Evolutionary conservation across 2,329 filamentous ascomycete genomes (phyloP).

Genomic region (Verticillium klebahnii): DNA sequence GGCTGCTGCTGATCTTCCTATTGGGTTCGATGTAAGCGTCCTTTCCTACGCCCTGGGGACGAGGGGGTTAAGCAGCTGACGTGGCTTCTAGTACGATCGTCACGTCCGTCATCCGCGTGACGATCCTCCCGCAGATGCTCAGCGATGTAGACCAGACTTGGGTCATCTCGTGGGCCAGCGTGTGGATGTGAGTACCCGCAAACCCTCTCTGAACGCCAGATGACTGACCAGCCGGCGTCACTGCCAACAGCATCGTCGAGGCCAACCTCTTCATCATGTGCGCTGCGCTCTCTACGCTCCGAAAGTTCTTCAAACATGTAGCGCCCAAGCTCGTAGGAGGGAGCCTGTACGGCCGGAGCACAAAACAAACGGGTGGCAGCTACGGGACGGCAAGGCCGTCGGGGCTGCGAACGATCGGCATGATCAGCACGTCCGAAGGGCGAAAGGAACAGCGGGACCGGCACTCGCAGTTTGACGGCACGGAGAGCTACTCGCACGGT

Average conservation of each 20-base stretch:
- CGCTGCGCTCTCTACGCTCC: conserved; percentile 29
- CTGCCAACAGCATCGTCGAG: conserved; percentile 23
- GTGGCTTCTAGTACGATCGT: conserved; percentile 22
- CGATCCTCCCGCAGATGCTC: conserved; percentile 20
- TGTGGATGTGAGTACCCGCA: conserved; percentile 21
- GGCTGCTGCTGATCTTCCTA: conserved; percentile 17
- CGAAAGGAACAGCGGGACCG: too few species aligned
- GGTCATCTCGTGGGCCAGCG: conserved; percentile 19
- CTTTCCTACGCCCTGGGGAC: too few species aligned
- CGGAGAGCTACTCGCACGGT: too few species aligned
- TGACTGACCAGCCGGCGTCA: background rate
- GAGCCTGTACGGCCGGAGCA: conserved; percentile 1
- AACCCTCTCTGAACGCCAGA: background rate
- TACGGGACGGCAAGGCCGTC: too few species aligned
- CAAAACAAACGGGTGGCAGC: background rate
- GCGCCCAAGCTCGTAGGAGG: conserved; percentile 15
- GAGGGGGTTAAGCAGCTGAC: background rate
- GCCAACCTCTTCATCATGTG: conserved; percentile 30
- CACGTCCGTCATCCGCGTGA: conserved; percentile 25
- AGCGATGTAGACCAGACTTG: conserved; percentile 21
- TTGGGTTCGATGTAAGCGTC: conserved; percentile 13
- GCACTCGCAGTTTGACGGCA: too few species aligned
- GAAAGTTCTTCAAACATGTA: conserved; percentile 26
- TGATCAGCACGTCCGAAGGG: too few species aligned
- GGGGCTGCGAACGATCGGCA: too few species aligned